Percentiles rank a stretch among this genome's conserved stretches.
phyloP scores from a whole-genome alignment of 2,329 filamentous ascomycete genomes.

The Tolypocladium ovalisporum region DNA sequence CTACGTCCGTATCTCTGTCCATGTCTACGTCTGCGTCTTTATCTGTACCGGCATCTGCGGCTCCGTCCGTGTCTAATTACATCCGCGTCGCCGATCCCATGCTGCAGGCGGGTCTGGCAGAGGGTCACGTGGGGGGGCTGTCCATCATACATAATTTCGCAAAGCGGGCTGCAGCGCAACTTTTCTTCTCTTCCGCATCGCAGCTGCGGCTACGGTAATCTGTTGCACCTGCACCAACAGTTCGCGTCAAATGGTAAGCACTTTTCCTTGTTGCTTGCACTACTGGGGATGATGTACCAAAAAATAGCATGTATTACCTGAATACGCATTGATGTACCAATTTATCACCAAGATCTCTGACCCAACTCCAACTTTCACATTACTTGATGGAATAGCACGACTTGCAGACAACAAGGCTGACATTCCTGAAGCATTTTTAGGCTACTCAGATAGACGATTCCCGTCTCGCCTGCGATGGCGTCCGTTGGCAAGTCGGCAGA shows the following conservation, averaged over 20 bases:
- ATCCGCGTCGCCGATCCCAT: too few species aligned
- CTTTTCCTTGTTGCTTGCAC: conserved; percentile 3
- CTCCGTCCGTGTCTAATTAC: too few species aligned
- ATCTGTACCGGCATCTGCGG: too few species aligned
- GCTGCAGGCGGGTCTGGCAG: background rate
- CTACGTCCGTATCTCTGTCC: too few species aligned
- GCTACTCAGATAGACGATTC: background rate
- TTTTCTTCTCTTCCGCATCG: background rate
- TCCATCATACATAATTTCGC: background rate
- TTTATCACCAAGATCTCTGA: conserved; percentile 68
- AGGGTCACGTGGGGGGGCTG: background rate
- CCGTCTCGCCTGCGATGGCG: conserved; percentile 17
- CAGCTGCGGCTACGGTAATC: too few species aligned
- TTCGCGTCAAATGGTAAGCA: conserved; percentile 5
- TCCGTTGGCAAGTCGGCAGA: conserved; percentile 35
- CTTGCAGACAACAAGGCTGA: conserved; percentile 1
- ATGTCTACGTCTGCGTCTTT: too few species aligned
- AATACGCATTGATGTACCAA: conserved; percentile 42
- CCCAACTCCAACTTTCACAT: conserved; percentile 15
- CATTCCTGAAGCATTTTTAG: background rate
- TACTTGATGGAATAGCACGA: conserved; percentile 2
- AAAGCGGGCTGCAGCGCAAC: background rate
- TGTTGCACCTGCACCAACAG: background rate
- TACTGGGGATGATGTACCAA: conserved; percentile 36
- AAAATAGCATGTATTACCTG: conserved; percentile 50